Evolutionary conservation across 2,329 filamentous ascomycete genomes (phyloP), one percentile per base, ranked within the genome.

Genomic region (Cadophora gregata): DNA sequence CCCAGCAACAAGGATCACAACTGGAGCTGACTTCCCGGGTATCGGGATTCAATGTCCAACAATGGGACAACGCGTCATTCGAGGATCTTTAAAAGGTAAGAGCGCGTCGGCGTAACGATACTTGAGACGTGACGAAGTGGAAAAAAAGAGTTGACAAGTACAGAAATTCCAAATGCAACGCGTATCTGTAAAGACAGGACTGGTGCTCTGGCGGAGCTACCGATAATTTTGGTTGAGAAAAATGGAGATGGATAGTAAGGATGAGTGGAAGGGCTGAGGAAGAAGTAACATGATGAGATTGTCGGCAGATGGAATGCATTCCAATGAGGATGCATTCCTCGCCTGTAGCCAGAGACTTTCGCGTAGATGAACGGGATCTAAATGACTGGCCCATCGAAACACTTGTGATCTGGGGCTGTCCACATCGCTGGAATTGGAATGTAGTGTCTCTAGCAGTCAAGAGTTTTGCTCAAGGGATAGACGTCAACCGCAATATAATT

Each of bases 261-360:
- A 45, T 10, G 10, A 53, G 42, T 10, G 27, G 33, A 60, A 50
- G 61, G 59, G 38, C 36, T 14, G 48, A 36, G 29, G 48, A 36
- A 36, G n/a, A 59, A 50, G 42, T 62, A 65, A 66, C 48, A 53
- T 61, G 62, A 58, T 14, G 31, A 48, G 50, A 47, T 62, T 42
- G 31, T 29, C 50, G 29, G 58, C 27, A 19, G 29, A 21, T 63
- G 67, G 67, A 67, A 69, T 67, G 65, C 42, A 66, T 27, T 21
- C 62, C 64, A 36, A 53, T 24, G n/a, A 27, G 38, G 16, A 65
- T 14, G 24, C 67, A 69, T 69, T 69, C 67, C 67, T 67, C 59
- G 36, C 60, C 38, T 64, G 42, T 33, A 36, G 24, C 24, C 31
- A 16, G n/a, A 36, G 7, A 62, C 1, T 6, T 47, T 21, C 42